Evolutionary conservation across 73 alveolate species (phyloP).

Genomic region (Paramecium sexaurelia): DNA sequence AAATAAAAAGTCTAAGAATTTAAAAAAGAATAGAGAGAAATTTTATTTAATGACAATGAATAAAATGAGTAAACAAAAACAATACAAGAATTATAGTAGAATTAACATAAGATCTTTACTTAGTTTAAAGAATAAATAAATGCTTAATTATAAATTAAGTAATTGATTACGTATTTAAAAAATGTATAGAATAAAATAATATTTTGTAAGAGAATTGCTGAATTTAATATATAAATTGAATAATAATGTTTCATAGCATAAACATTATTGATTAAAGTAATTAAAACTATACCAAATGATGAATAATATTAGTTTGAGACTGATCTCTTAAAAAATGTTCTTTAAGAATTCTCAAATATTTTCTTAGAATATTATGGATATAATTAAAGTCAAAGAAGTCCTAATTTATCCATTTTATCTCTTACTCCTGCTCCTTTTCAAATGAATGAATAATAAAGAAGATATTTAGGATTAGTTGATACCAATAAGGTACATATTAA

Average conservation of each 20-base stretch:
- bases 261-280: not conserved
- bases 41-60: not conserved
- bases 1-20: not conserved
- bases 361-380: not conserved
- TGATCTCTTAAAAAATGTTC: not conserved
- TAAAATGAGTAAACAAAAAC: not conserved
- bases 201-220: not conserved
- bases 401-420: not conserved
- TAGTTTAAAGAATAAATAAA: not conserved
- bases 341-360: not conserved
- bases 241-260: not conserved
- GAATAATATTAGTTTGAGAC: not conserved
- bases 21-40: not conserved
- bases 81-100: not conserved
- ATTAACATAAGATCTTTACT: not conserved
- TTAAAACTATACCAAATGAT: not conserved
- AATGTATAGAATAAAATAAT: not conserved
- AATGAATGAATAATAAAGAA: not conserved
- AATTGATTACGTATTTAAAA: not conserved
- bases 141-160: not conserved
- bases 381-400: slow-evolving; percentile 4
- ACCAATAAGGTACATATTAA: not conserved
- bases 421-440: not conserved
- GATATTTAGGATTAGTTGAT: not conserved
- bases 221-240: not conserved